phyloP scores from a whole-genome alignment of 305 asterid genomes.

The Rubia tinctorum region DNA sequence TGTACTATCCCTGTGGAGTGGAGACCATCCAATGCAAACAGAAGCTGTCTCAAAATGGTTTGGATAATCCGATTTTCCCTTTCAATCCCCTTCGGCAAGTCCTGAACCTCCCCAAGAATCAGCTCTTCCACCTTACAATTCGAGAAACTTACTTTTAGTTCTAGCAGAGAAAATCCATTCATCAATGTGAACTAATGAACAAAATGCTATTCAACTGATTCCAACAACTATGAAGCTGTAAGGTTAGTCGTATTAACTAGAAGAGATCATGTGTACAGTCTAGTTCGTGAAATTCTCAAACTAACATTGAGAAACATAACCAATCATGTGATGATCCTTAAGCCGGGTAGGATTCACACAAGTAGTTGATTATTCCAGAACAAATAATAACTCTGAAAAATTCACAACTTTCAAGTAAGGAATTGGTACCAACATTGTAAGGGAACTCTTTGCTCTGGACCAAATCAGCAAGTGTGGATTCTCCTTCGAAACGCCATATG shows the following conservation, averaged over 20 bases:
- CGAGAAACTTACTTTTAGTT: conserved; percentile 14
- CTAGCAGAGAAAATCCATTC: neutral
- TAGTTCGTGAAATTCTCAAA: neutral
- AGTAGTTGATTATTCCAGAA: neutral
- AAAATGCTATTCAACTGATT: neutral
- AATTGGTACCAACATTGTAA: conserved; percentile 78
- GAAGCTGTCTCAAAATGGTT: conserved; percentile 76
- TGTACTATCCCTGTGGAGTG: conserved; percentile 97
- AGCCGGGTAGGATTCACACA: neutral
- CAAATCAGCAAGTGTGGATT: conserved; percentile 84
- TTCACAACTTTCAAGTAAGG: conserved; percentile 15
- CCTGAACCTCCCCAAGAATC: conserved; percentile 65
- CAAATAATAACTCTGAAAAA: neutral
- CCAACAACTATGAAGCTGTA: neutral
- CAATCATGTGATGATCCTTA: neutral
- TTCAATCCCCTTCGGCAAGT: conserved; percentile 82
- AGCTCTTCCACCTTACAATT: conserved; percentile 70
- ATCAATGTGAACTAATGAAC: neutral
- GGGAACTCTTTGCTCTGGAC: conserved; percentile 95
- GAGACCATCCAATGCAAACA: conserved; percentile 86
- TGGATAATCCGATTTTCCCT: conserved; percentile 90
- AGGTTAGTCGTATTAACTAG: neutral
- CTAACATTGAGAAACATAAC: neutral
- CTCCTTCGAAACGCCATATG: conserved; percentile 94
- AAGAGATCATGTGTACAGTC: neutral